Evolutionary conservation across 2,329 filamentous ascomycete species (phyloP), one percentile per base, ranked within the genome.

Genomic region (Fusarium cyanostomum): DNA sequence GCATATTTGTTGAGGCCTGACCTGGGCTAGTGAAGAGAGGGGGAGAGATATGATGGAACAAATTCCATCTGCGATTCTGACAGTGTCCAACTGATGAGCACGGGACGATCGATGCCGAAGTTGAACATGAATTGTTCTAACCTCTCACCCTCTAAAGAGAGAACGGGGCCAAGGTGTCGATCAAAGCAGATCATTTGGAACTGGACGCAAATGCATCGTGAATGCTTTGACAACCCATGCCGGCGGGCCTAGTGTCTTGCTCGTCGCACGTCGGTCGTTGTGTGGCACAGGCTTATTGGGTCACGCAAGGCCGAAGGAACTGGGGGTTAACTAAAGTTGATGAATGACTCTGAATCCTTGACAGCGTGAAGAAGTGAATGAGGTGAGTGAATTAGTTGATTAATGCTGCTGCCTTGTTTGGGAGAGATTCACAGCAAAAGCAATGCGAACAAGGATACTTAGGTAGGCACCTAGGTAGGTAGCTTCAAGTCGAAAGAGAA

Each of bases 211-310:
- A 49, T 64, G 55, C 46, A 60, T 44, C 45, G 64, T 34, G 48
- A 37, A 43, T 51, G 37, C 37, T 51, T 18, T 51, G 44, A 51
- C 48, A 52, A 37, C 48, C 57, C 39, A 56, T 56, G 55, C 42
- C 21, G 43, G 59, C 44, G 43, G 39, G 54, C 43, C 63, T 64
- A 68, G 61, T 61, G 63, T 61, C 56, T 45, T 59, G 54, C 60
- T 51, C 42, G 41, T 57, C 50, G 56, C 59, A 49, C 45, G 46
- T 52, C 46, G 45, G 35, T 42, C 33, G 60, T 30, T 56, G 62
- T 71, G 69, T 71, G 69, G 69, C 69, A 69, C 55, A 49, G 69
- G 69, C 67, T 71, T 59, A 71, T 71, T 71, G 69, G 69, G 61
- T 68, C 57, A 59, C 56, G 52, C 49, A 52, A 54, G 59, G 38